A percentile compares a stretch with the other conserved stretches of the same genome.
Evolutionary conservation across 169 alveolate genomes (phyloP).

Genomic region (Plasmodium knowlesi): DNA sequence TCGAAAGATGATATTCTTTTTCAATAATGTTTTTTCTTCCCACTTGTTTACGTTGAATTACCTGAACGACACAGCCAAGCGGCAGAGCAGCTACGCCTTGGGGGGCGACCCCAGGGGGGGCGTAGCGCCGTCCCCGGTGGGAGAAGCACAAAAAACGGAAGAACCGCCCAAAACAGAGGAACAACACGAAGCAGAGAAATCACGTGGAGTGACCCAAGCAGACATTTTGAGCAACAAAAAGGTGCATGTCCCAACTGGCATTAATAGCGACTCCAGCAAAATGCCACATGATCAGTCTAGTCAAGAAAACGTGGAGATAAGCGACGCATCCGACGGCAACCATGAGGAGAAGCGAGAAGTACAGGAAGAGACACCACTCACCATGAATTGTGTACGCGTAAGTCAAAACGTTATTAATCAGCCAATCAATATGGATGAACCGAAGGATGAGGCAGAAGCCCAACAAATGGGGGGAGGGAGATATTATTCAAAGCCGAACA

Average conservation of each 20-base stretch:
- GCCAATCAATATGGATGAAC: background rate
- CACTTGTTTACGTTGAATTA: slow-evolving; percentile 63
- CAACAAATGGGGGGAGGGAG: background rate
- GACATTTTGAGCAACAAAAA: background rate
- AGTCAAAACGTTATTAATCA: background rate
- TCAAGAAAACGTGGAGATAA: background rate
- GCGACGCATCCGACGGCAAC: background rate
- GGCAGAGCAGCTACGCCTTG: slow-evolving; percentile 38
- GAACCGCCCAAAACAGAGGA: background rate
- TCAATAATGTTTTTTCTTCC: slow-evolving; percentile 58
- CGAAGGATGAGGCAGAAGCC: background rate
- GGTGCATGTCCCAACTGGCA: background rate
- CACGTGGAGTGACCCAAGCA: background rate
- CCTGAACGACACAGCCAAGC: slow-evolving; percentile 45
- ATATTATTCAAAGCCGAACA: background rate
- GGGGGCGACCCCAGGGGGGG: background rate
- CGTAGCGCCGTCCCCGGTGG: background rate
- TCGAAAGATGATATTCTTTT: slow-evolving; percentile 68
- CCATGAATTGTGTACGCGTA: background rate
- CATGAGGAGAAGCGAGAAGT: background rate
- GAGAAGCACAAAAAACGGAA: no score
- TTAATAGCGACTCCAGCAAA: background rate
- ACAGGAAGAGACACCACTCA: background rate
- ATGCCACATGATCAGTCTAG: background rate
- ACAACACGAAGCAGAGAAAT: background rate